phyloP scores from a whole-genome alignment of 768 basidiomycete genomes.

The Antrodiella citrinella region DNA sequence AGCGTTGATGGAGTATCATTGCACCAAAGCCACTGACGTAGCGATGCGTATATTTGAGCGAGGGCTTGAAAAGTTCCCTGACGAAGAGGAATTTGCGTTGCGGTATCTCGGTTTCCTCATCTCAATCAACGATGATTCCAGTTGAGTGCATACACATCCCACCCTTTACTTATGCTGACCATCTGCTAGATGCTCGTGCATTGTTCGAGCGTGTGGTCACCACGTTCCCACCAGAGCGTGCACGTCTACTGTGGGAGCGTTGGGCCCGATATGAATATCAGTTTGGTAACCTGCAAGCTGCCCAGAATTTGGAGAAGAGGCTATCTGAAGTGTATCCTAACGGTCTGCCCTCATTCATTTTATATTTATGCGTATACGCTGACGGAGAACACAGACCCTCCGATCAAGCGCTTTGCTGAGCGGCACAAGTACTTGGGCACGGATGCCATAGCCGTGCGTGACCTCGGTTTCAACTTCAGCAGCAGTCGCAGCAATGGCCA shows the following conservation, averaged over 20 bases:
- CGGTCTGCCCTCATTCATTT: conserved; percentile 38
- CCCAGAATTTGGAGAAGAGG: conserved; percentile 83
- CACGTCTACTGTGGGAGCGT: conserved; percentile 86
- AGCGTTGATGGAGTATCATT: conserved; percentile 95
- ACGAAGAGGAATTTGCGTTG: conserved; percentile 79
- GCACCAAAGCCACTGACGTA: conserved; percentile 67
- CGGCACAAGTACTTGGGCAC: conserved; percentile 75
- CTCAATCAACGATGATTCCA: conserved; percentile 90
- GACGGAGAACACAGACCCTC: conserved; percentile 75
- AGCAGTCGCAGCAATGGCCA: conserved; percentile 16
- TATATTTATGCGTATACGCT: too few species aligned
- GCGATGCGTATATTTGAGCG: conserved; percentile 92
- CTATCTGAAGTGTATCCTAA: conserved; percentile 83
- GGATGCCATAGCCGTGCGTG: conserved; percentile 83
- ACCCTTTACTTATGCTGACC: background rate
- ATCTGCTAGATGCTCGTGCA: conserved; percentile 77
- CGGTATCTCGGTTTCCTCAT: conserved; percentile 91
- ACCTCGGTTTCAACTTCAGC: conserved; percentile 69
- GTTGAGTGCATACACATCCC: conserved; percentile 38
- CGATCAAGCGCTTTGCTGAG: conserved; percentile 87
- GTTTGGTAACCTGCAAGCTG: conserved; percentile 85
- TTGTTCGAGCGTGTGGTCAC: conserved; percentile 86
- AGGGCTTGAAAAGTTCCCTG: conserved; percentile 76
- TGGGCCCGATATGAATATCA: conserved; percentile 96
- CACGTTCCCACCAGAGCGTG: conserved; percentile 69